Evolutionary conservation across 2,329 filamentous ascomycete genomes (phyloP), one percentile per base, ranked within the genome.

Genomic region (Fusarium continuum): DNA sequence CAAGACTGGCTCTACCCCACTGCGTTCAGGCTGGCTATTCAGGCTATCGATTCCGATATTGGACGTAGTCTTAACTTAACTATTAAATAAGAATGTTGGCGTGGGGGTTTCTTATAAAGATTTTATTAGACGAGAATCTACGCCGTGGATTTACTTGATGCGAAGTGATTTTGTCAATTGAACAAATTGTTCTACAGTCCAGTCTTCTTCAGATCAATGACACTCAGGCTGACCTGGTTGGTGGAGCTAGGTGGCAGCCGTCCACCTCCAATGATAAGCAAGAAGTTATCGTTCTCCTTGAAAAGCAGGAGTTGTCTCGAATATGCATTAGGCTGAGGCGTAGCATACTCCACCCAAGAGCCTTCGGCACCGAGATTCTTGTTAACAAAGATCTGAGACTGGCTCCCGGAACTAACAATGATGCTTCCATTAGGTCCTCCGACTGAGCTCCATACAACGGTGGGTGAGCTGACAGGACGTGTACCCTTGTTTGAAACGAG

Each of bases 401-500:
- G 69, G 39, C 74, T 75, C 16, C 76, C 77, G 29, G 75, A 73
- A 43, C 74, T 79, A 19, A 82, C 75, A 26, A 81, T 66, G 28
- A 82, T 77, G 17, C 78, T 82, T 31, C 80, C 80, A 44, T 80
- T 77, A n/a, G 60, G 58, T 20, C 80, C 79, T 23, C 80, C 80
- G 10, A 73, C 71, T 6, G 77, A 70, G 5, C 72, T 77, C 79
- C 80, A 83, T 9, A 78, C 74, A 8, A 82, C 74, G 11, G 78
- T 79, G 1, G 80, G 80, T n/a, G 75, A 78, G 49, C 74, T 74
- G 48, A 75, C 77, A 20, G 77, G 78, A 8, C 72, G 68, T 1
- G 72, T 74, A 13, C 73, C 72, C 48, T 71, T 72, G 59, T 70
- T 66, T 40, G 74, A 71, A 1, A 76, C 70, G 14, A 79, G 75